Conservation (phyloP, 345 rosid species). For the Angophora floribunda region DNA sequence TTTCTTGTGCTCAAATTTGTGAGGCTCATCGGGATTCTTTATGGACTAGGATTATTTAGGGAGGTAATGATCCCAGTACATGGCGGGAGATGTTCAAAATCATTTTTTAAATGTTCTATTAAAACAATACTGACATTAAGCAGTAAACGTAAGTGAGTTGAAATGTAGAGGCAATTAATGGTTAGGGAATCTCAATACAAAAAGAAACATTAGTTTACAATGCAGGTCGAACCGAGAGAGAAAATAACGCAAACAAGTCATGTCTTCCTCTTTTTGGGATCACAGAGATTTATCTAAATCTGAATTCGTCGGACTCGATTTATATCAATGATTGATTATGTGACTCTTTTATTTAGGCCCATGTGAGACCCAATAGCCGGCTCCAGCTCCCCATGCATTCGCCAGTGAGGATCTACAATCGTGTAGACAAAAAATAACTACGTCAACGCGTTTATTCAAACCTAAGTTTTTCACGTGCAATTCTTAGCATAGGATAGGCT, state of each 20-base stretch:
- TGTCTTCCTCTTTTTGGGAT: background rate
- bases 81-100: background rate
- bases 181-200: background rate
- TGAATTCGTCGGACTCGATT: background rate
- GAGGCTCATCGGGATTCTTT: background rate
- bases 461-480: too few species aligned
- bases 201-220: too few species aligned
- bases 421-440: too few species aligned
- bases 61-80: background rate
- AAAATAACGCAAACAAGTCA: background rate
- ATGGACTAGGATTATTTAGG: background rate
- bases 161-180: background rate
- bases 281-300: too few species aligned
- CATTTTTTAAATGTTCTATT: background rate
- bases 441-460: too few species aligned
- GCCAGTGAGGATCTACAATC: too few species aligned
- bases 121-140: background rate
- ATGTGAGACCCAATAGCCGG: accelerated
- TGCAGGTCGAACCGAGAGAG: background rate
- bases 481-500: too few species aligned
- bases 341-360: too few species aligned
- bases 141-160: background rate
- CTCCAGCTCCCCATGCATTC: too few species aligned
- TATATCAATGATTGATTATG: too few species aligned
- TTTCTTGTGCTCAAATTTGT: background rate